Base-by-base conservation (phyloP, 345 rosid genomes). In the Pseudoturritis turrita region DNA sequence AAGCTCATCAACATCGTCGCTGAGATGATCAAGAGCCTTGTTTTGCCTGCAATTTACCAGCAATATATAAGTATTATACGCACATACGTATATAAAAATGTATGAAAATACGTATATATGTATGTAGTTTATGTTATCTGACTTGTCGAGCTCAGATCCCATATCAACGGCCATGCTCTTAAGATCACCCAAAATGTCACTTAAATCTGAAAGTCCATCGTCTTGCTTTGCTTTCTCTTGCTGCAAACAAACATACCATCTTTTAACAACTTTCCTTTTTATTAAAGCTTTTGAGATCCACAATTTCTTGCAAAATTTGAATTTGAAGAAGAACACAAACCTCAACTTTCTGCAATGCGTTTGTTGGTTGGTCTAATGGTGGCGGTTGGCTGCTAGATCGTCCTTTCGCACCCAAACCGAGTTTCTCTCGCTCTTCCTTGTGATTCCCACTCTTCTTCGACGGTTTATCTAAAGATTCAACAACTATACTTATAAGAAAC, bases 111-210 rank as follows among this genome's bases (percentile, higher is more conserved):
- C 10, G 28, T 61, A 21, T 18, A 56, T 46, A 31, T 4, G 5
- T 55, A 63, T 22, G 31, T 39, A n/a, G n/a, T n/a, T n/a, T n/a
- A n/a, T n/a, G 71, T 64, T 11, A 39, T 65, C 74, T 46, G 36
- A 91, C 99, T 84, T 88, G 58, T 89, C 84, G 56, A 95, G 81
- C 76, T 95, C 99, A 19, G 81, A 40, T 76, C 98, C 97, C 99
- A 95, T 95, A 71, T 89, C 98, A 28, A 82, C 70, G 23, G 99
- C 99, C 99, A 95, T 95, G 58, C 77, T 82, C 83, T 92, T 95
- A 64, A 95, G 80, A 59, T 95, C 97, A 36, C 99, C 98, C 82
- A 91, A 55, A 26, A 89, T 80, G 56, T 87, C 74, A 51, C 97
- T 87, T 50, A 89, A 78, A 80, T 95, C 98, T 1, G 88, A 83